Evolutionary conservation across 768 basidiomycete genomes (phyloP), one percentile per base, ranked within the genome.

Genomic region (Lentinula boryana): DNA sequence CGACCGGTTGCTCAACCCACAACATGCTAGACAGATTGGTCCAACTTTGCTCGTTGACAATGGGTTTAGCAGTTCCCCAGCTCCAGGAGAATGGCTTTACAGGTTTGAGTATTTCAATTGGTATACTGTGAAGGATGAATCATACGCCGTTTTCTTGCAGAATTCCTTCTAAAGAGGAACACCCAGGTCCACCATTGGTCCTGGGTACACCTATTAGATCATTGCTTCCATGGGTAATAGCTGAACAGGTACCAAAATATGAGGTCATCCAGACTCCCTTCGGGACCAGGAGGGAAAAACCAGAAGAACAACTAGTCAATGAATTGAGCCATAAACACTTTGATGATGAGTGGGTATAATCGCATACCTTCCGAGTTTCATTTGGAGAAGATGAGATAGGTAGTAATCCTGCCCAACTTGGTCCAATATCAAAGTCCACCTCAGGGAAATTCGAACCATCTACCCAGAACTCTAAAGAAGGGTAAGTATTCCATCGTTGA

Each of bases 171-270:
- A 91, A 74, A 1, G 88, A 87, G 10, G 87, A 89, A 66, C 89
- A 90, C 32, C 89, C 88, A 0, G 89, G 89, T 1, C 89, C 88
- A n/a, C 89, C 89, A 64, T 89, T 90, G 4, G 85, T 88, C 88
- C 87, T 89, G 58, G 10, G 5, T 15, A 49, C 44, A 13, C 10
- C 48, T 60, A 32, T 50, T 50, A 33, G n/a, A 40, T 46, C 7
- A 21, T 27, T 18, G 61, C 58, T 16, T 12, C 16, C 38, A 10
- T 15, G 49, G 55, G 41, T 27, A 21, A 40, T 21, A 53, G 12
- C 21, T 33, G 5, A 15, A 33, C 27, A 53, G 73, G 53, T 65
- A 86, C 89, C 89, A 91, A 71, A 90, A 88, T 35, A 91, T 86
- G 48, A 91, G 66, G 67, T 91, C 88, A 65, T 91, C 87, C 4